Base-by-base conservation (phyloP, 2,329 filamentous ascomycete species). In the Colletotrichum somersetense region DNA sequence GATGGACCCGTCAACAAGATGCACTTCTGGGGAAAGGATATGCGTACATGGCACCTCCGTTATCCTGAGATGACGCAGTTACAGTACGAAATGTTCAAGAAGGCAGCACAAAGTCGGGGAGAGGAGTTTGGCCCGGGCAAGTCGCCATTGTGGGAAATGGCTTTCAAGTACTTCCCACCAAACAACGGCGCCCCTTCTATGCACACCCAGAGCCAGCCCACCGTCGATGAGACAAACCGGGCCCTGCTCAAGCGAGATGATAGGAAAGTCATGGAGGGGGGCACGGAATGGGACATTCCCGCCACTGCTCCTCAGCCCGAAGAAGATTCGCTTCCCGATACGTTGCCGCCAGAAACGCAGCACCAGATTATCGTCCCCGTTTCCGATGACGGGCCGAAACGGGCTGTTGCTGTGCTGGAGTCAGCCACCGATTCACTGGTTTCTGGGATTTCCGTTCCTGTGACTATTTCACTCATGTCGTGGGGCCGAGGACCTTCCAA, bases 401-500 rank as follows among this genome's bases (percentile, higher is more conserved):
- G 81, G 14, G 80, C 85, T 3, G 85, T 94, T 2, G 94, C 92
- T 10, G 88, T 89, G 66, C 83, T 97, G 18, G 88, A 89, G 18
- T 91, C 91, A 0, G 86, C 91, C 0, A 77, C 87, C 0, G 89
- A 89, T 18, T 97, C 95, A 0, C 86, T 89, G 71, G 84, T 93
- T 8, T 83, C 87, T 1, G 87, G 86, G 30, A 86, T 93, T 33
- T 88, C 87, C 0, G 85, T 97, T 42, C 87, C 87, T 44, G 84
- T 98, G 18, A 89, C 89, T 14, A 87, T 89, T 52, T 89, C 90
- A 4, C 82, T 93, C 75, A 90, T 91, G 0, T 92, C 91, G 0
- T 98, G 94, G 91, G 96, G 96, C 40, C 90, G 96, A 35, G 89
- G 89, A 0, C 84, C 82, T 0, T 85, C 87, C 26, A 95, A 94